phyloP scores from a whole-genome alignment of 805 yeast genomes.

The Monosporozyma siamensis region DNA sequence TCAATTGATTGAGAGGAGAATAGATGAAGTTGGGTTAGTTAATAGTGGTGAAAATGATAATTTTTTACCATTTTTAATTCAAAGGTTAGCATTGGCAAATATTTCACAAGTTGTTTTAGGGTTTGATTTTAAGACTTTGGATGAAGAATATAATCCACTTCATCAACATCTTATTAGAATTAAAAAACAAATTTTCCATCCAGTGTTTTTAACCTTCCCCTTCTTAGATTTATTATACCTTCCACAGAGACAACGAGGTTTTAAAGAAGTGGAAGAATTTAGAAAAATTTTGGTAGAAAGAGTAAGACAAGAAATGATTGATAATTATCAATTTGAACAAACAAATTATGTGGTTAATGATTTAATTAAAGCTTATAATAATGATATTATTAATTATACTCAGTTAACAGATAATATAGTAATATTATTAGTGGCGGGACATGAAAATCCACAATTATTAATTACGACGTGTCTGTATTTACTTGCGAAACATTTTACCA shows the following conservation, averaged over 20 bases:
- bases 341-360: slow-evolving; percentile 35
- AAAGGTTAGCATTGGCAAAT: slow-evolving; percentile 40
- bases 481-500: slow-evolving; percentile 34
- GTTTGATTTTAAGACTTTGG: slow-evolving; percentile 36
- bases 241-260: slow-evolving; percentile 38
- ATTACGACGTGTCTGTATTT: slow-evolving; percentile 39
- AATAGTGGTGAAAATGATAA: slow-evolving; percentile 18
- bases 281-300: slow-evolving; percentile 30
- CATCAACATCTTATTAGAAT: slow-evolving; percentile 36
- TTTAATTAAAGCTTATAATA: slow-evolving; percentile 33
- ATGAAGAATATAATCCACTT: slow-evolving; percentile 25
- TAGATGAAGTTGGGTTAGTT: neutral
- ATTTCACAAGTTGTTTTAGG: slow-evolving; percentile 44
- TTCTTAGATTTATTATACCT: slow-evolving; percentile 41
- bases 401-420: slow-evolving; percentile 47
- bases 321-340: slow-evolving; percentile 27
- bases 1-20: slow-evolving; percentile 15
- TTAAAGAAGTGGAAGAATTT: slow-evolving; percentile 36
- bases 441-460: slow-evolving; percentile 51
- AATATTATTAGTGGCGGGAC: slow-evolving; percentile 51
- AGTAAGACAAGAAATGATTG: slow-evolving; percentile 28
- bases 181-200: slow-evolving; percentile 46
- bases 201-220: slow-evolving; percentile 49
- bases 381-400: slow-evolving; percentile 33
- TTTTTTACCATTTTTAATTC: slow-evolving; percentile 31